phyloP scores from a whole-genome alignment of 108 stramenopile species.

The Pseudonitzschia multiseries region DNA sequence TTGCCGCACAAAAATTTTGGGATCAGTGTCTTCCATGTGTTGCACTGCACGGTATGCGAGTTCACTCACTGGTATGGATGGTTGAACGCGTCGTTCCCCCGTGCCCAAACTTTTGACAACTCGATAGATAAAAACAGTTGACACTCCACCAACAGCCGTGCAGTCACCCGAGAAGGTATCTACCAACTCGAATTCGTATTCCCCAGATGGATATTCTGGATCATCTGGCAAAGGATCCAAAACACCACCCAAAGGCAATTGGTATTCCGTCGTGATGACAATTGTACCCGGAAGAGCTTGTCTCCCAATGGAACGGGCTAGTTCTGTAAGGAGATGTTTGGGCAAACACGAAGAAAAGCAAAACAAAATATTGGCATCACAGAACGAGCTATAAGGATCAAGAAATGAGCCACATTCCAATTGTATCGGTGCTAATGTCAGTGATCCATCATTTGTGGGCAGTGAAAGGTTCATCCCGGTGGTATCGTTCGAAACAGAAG shows the following conservation, averaged over 20 bases:
- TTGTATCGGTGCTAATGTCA: constrained; percentile 58
- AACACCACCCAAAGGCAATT: constrained; percentile 30
- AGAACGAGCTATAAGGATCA: constrained; percentile 68
- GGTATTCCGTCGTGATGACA: constrained; percentile 78
- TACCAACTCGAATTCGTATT: constrained; percentile 60
- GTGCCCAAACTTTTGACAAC: constrained; percentile 46
- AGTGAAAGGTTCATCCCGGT: not conserved
- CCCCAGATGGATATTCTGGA: constrained; percentile 48
- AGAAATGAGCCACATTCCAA: constrained; percentile 73
- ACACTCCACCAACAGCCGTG: constrained; percentile 68
- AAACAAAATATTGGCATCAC: constrained; percentile 75
- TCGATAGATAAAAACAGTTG: constrained; percentile 74
- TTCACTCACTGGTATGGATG: constrained; percentile 46
- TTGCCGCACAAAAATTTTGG: constrained; percentile 43
- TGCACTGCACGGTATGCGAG: constrained; percentile 48
- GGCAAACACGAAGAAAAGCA: constrained; percentile 73
- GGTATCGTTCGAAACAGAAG: not conserved
- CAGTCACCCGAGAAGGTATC: constrained; percentile 66
- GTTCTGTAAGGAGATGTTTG: constrained; percentile 34
- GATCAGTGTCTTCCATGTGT: constrained; percentile 45
- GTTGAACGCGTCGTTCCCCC: constrained; percentile 34
- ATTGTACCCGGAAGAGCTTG: constrained; percentile 76
- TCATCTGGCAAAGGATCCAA: constrained; percentile 39
- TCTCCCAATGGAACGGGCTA: constrained; percentile 64
- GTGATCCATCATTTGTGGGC: not conserved